Conservation (phyloP, 352 stramenopile species). For the Pythium aphanidermatum region DNA sequence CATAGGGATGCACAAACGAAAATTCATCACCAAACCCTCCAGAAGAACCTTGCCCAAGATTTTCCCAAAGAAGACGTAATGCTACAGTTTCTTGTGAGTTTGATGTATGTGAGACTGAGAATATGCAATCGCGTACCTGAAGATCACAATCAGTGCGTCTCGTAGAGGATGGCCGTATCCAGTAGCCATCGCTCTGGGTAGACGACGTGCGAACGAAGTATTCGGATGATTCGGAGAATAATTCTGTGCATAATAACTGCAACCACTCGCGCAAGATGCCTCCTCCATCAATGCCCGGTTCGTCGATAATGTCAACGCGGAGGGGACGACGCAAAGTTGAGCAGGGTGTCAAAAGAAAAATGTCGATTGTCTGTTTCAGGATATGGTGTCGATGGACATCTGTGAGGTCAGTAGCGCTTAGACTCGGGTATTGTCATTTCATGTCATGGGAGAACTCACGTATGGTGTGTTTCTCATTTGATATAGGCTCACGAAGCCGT, state of each 20-base stretch:
- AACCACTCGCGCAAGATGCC: conserved; percentile 80
- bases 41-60: conserved; percentile 63
- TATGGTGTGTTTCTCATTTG: conserved; percentile 58
- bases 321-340: conserved; percentile 58
- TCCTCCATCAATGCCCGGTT: conserved; percentile 68
- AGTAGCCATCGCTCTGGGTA: conserved; percentile 45
- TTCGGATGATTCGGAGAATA: conserved; percentile 45
- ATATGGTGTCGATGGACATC: conserved; percentile 60
- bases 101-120: background rate
- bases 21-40: conserved; percentile 65
- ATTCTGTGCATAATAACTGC: conserved; percentile 56
- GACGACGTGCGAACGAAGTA: conserved; percentile 48
- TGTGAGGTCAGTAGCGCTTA: conserved; percentile 9
- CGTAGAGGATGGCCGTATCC: conserved; percentile 37
- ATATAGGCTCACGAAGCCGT: conserved; percentile 44
- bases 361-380: conserved; percentile 57
- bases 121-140: conserved; percentile 20
- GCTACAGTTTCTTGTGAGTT: conserved; percentile 19
- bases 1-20: conserved; percentile 54
- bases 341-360: conserved; percentile 46
- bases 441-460: conserved; percentile 24
- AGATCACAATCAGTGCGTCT: conserved; percentile 27
- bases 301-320: conserved; percentile 80
- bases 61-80: conserved; percentile 80
- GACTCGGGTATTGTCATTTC: background rate